Evolutionary conservation across 2,329 filamentous ascomycete genomes (phyloP).

Genomic region (Colletotrichum sp.): DNA sequence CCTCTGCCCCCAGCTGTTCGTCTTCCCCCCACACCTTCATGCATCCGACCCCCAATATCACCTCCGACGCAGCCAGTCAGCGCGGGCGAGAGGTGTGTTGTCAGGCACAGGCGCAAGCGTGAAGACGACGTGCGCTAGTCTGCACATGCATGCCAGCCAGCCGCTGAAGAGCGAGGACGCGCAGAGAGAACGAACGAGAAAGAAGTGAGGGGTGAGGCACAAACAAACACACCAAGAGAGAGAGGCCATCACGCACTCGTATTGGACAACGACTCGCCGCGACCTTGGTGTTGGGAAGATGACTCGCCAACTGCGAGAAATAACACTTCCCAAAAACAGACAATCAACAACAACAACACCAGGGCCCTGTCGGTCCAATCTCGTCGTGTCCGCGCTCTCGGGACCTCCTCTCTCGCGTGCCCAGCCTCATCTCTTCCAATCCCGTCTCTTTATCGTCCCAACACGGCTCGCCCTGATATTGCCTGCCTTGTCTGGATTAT

Average conservation of each 20-base stretch:
- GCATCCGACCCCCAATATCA: constrained; percentile 5
- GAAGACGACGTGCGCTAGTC: background rate
- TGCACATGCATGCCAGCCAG: background rate
- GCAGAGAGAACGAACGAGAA: background rate
- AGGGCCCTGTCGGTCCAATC: background rate
- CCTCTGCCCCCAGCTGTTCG: background rate
- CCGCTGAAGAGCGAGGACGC: constrained; percentile 2
- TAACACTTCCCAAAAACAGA: background rate
- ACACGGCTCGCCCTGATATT: background rate
- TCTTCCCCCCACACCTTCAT: background rate
- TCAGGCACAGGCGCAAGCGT: background rate
- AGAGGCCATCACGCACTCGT: background rate
- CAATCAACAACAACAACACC: background rate
- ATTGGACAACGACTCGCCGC: background rate
- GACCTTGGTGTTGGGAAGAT: background rate
- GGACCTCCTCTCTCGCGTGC: background rate
- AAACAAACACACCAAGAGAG: background rate
- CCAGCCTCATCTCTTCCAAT: background rate
- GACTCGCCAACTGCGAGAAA: background rate
- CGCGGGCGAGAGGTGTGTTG: background rate
- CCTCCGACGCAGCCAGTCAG: constrained; percentile 3
- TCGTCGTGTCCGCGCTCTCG: background rate
- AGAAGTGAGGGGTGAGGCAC: background rate
- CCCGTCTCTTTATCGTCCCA: background rate
- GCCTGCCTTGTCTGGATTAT: background rate